Evolutionary conservation across 495 filamentous ascomycete genomes (phyloP), one percentile per base, ranked within the genome.

Genomic region (Aspergillus avenaceus): DNA sequence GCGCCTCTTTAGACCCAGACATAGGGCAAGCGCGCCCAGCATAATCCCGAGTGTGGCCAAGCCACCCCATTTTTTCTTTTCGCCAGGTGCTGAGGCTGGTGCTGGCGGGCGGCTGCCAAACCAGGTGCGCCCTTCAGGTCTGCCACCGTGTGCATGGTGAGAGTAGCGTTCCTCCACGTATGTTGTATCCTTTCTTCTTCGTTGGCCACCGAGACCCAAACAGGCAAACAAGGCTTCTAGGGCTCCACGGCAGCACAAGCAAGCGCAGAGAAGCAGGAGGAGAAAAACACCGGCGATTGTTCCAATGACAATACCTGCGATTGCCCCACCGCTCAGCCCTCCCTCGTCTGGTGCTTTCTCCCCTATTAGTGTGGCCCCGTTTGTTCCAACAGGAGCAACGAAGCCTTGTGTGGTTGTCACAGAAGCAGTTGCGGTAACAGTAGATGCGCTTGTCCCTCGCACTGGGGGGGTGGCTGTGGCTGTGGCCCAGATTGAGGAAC

Each of bases 301-400:
- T 54, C 91, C 91, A 41, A 96, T 86, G 53, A 96, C 91, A 55
- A 96, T 96, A 36, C 91, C 91, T n/a, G 91, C 91, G 58, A 96
- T 96, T 21, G 90, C 91, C 50, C 91, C 91, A 42, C 80, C 82
- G 60, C 85, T 90, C 40, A 96, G 73, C 46, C 80, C 79, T 43
- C 76, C 72, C 49, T 75, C 63, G 31, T 59, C 60, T 16, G 64
- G 47, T 16, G 69, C 65, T n/a, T 70, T 62, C 1, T 60, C 71
- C 49, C 66, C 79, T 67, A 65, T 72, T 26, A 77, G 65, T 0
- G 73, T 62, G 3, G 71, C 68, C 16, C 68, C 72, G 21, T 76
- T 73, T 24, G 83, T 83, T 22, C 71, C 67, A 0, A 84, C 74
- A 2, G 83, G 80, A 4, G 81, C 71, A 32, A 70, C 63, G 64